These are phyloP conservation scores for Hansenula lynferdii DNA, from an alignment of 1,139 yeast genomes.

Conservation along the genomic window DNA sequence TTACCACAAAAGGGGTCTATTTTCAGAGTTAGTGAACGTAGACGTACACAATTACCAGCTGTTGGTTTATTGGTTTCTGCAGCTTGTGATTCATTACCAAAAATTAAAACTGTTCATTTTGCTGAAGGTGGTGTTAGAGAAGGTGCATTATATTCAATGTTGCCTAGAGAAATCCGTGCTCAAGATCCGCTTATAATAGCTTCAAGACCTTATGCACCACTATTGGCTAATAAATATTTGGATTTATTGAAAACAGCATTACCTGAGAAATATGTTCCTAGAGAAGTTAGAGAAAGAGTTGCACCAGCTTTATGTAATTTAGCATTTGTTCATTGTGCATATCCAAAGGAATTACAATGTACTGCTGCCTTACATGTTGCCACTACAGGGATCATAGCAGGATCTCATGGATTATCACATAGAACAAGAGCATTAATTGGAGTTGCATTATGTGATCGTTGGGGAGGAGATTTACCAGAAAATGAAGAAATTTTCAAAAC, in stretches of 20 bases:
- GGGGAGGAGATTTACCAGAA: conserved; percentile 72
- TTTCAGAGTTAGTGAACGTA: conserved; percentile 55
- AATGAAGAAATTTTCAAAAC: conserved; percentile 39
- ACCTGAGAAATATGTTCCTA: conserved; percentile 48
- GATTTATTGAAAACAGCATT: conserved; percentile 45
- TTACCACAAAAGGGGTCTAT: conserved; percentile 31
- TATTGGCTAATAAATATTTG: conserved; percentile 47
- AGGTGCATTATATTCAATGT: conserved; percentile 57
- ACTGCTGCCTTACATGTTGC: conserved; percentile 64
- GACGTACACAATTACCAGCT: conserved; percentile 60
- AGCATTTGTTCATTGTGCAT: conserved; percentile 66
- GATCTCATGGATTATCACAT: conserved; percentile 66
- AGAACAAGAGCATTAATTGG: conserved; percentile 62
- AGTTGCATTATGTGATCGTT: conserved; percentile 62
- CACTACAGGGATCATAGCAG: conserved; percentile 62
- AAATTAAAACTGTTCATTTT: conserved; percentile 52
- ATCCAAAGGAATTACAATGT: conserved; percentile 69
- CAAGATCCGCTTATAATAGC: conserved; percentile 65
- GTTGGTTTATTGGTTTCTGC: conserved; percentile 57
- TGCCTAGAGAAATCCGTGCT: conserved; percentile 46
- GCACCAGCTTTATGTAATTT: conserved; percentile 65
- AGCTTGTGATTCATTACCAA: conserved; percentile 53
- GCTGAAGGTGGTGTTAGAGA: conserved; percentile 72
- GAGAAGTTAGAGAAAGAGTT: conserved; percentile 48
- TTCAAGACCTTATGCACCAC: conserved; percentile 60